Conservation (phyloP, 2,329 filamentous ascomycete species). For the Arthrocladium fulminans region DNA sequence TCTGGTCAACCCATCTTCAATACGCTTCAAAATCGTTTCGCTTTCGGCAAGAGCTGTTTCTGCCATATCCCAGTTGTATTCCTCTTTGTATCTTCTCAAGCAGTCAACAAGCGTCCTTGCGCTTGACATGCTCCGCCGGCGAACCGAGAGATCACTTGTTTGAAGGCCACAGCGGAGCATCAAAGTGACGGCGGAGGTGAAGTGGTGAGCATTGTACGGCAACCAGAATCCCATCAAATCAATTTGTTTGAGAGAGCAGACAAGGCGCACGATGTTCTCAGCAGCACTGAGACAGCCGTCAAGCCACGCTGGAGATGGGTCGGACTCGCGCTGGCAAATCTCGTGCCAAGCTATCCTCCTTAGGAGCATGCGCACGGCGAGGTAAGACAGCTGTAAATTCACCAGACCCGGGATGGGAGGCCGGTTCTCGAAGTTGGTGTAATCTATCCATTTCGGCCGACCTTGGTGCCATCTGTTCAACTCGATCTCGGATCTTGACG, state of each 20-base stretch:
- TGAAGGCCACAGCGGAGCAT: conserved; percentile 21
- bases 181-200: conserved; percentile 22
- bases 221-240: conserved; percentile 21
- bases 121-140: conserved; percentile 38
- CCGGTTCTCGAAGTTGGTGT: conserved; percentile 27
- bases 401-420: conserved; percentile 34
- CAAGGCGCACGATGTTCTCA: conserved; percentile 26
- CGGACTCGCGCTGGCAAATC: conserved; percentile 21
- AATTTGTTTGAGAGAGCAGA: conserved; percentile 30
- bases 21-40: conserved; percentile 33
- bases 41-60: conserved; percentile 46
- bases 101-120: conserved; percentile 42
- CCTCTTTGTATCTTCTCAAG: conserved; percentile 39
- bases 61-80: conserved; percentile 48
- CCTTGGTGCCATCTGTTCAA: conserved; percentile 39
- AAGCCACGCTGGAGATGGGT: conserved; percentile 21
- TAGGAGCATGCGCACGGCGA: conserved; percentile 40
- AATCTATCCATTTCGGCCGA: conserved; percentile 35
- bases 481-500: conserved; percentile 38
- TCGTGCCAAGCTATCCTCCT: conserved; percentile 40
- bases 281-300: conserved; percentile 15
- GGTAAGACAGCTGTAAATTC: conserved; percentile 37
- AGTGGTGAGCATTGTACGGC: conserved; percentile 21
- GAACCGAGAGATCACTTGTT: conserved; percentile 37
- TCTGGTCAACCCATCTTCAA: conserved; percentile 19